These are phyloP conservation scores for Bacterosira constricta DNA, from an alignment of 108 stramenopile genomes.

Conservation along the genomic window DNA sequence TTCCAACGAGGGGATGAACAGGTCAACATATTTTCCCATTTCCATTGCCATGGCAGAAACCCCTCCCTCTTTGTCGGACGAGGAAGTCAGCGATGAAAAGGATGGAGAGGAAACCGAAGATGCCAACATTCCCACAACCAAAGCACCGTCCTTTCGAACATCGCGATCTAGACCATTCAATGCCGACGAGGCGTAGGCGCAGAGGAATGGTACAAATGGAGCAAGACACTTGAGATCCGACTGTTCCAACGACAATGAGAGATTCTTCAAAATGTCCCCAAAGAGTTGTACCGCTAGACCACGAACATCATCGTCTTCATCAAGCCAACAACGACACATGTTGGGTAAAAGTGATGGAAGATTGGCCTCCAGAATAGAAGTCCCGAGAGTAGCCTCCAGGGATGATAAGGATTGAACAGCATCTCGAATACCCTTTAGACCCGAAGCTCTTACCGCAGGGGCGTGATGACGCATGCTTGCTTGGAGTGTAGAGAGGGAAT, in stretches of 20 bases:
- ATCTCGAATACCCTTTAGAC: slow-evolving; percentile 69
- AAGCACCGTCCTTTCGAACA: slow-evolving; percentile 64
- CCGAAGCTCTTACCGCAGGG: slow-evolving; percentile 61
- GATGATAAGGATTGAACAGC: slow-evolving; percentile 48
- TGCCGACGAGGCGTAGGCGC: slow-evolving; percentile 73
- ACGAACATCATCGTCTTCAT: slow-evolving; percentile 78
- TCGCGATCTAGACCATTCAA: slow-evolving; percentile 76
- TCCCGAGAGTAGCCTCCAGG: slow-evolving; percentile 34
- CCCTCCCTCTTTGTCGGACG: background rate
- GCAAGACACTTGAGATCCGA: slow-evolving; percentile 28
- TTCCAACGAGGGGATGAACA: slow-evolving; percentile 39
- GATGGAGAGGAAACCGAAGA: slow-evolving; percentile 40
- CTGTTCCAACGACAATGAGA: slow-evolving; percentile 4
- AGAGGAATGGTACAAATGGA: slow-evolving; percentile 68
- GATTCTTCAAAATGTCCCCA: slow-evolving; percentile 43
- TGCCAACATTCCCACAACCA: slow-evolving; percentile 53
- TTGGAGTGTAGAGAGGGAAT: slow-evolving; percentile 56
- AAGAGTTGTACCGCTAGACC: slow-evolving; percentile 53
- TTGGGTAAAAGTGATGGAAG: slow-evolving; percentile 40
- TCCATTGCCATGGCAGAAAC: slow-evolving; percentile 22
- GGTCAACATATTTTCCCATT: slow-evolving; percentile 34
- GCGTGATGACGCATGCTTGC: slow-evolving; percentile 70
- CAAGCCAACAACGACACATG: slow-evolving; percentile 66
- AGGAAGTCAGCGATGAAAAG: slow-evolving; percentile 21
- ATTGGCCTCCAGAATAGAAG: slow-evolving; percentile 51